Base-by-base conservation (phyloP, 1,139 yeast genomes). In the Candida buenavistaensis region DNA sequence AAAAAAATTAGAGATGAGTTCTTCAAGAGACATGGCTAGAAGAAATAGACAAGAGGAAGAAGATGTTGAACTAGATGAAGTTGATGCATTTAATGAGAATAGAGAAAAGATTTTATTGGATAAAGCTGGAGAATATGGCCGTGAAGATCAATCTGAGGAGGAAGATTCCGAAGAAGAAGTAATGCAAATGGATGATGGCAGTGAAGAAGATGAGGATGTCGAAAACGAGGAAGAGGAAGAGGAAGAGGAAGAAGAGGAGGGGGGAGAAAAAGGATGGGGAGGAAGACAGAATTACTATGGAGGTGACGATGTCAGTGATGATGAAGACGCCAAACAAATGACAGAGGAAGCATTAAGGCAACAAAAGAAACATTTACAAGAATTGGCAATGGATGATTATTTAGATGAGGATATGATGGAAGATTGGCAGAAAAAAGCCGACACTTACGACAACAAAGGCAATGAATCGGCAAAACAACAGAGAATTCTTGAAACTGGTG, bases 301-400 rank as follows among this genome's bases (percentile, higher is more conserved):
- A 34, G 95, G 95, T 38, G 97, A 94, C 23, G 90, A 83, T 20
- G 73, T 60, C 27, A 78, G 74, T 39, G 88, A 84, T 43, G 88
- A 82, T 26, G 96, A 83, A 41, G 84, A 80, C 30, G 86, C 87
- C 5, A 80, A 78, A 42, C 80, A 78, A 42, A 83, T 89, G 64
- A 92, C 94, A 38, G 81, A 81, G 47, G 97, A 92, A 62, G 97
- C 97, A 1, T 54, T 87, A 38, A 79, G 89, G 54, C 81, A 88
- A 46, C 97, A 90, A 60, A 85, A 83, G 64, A 80, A 82, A 56
- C 96, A 90, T 53, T 64, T 90, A 43, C 78, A 80, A 45, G 95
- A 86, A 35, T 69, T 92, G 48, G 80, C 79, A 30, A 80, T 85
- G 74, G 88, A 78, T 32, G 97, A 89, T 58, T 90, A 79, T 53